A percentile compares a stretch with the other conserved stretches of the same genome.
Evolutionary conservation across 2,329 filamentous ascomycete genomes (phyloP).

Genomic region (Fusarium begoniae): DNA sequence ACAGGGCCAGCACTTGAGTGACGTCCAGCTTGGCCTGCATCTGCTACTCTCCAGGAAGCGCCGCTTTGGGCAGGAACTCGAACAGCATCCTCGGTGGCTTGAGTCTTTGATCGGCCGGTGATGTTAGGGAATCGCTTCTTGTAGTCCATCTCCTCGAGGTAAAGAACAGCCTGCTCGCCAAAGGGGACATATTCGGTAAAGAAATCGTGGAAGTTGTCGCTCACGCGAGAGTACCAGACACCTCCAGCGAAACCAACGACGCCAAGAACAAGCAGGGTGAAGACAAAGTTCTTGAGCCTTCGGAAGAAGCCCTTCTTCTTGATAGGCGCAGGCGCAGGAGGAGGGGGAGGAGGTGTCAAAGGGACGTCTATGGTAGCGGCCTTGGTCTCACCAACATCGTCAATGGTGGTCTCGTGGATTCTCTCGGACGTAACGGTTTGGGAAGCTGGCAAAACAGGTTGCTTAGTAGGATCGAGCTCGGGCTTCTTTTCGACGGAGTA

Average conservation of each 20-base stretch:
- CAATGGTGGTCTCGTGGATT: conserved; percentile 51
- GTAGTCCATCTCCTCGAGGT: conserved; percentile 95
- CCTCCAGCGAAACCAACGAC: conserved; percentile 85
- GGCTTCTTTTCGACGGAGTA: conserved; percentile 66
- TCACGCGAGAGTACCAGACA: conserved; percentile 91
- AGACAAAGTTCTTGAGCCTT: conserved; percentile 78
- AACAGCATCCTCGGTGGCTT: conserved; percentile 74
- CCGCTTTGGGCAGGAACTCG: conserved; percentile 88
- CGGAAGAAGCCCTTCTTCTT: conserved; percentile 73
- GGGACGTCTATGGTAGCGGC: conserved; percentile 50
- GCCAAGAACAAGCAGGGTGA: conserved; percentile 80
- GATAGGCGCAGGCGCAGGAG: conserved; percentile 48
- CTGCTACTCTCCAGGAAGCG: conserved; percentile 80
- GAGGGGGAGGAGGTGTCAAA: conserved; percentile 44
- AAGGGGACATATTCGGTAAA: conserved; percentile 97
- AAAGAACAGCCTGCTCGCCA: conserved; percentile 92
- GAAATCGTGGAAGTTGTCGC: conserved; percentile 98
- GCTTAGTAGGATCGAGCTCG: conserved; percentile 58
- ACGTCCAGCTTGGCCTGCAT: conserved; percentile 62
- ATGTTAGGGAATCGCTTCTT: conserved; percentile 78
- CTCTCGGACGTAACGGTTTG: conserved; percentile 61
- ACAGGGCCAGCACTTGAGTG: conserved; percentile 67
- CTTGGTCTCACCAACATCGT: conserved; percentile 51
- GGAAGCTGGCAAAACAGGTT: conserved; percentile 62
- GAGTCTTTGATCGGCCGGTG: conserved; percentile 56